Percentiles rank a stretch among this genome's conserved stretches.
Conservation (phyloP, 1,284 basidiomycete genomes). For the Coniophora puteana region DNA sequence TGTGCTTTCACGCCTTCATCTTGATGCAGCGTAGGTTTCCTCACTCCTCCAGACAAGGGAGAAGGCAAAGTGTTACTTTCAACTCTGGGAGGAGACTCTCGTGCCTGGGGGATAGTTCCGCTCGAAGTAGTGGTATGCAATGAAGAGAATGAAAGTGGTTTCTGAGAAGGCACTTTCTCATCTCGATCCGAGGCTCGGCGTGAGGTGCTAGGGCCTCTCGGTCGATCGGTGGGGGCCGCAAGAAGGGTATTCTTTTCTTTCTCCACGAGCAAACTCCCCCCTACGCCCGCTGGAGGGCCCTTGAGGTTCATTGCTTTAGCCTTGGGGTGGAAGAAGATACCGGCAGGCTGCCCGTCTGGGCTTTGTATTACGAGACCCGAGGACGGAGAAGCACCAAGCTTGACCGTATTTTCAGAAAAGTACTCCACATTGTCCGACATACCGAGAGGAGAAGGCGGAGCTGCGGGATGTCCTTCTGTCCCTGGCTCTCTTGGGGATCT, state of each 20-base stretch:
- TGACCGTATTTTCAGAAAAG: conserved; percentile 73
- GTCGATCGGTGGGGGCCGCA: conserved; percentile 22
- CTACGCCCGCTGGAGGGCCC: conserved; percentile 27
- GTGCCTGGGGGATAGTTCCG: conserved; percentile 15
- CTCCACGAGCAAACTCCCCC: conserved; percentile 36
- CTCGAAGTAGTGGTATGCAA: conserved; percentile 21
- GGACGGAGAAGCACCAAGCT: conserved; percentile 73
- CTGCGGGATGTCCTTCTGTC: conserved; percentile 29
- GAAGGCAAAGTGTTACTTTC: conserved; percentile 12
- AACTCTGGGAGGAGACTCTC: conserved; percentile 22
- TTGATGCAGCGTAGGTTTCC: conserved; percentile 26
- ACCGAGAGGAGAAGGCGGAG: conserved; percentile 70
- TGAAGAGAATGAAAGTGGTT: conserved; percentile 29
- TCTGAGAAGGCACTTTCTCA: conserved; percentile 21
- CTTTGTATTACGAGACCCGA: conserved; percentile 90
- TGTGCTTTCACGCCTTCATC: conserved; percentile 17
- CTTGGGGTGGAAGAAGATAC: conserved; percentile 92
- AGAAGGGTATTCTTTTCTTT: conserved; percentile 39
- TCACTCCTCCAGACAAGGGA: conserved; percentile 12
- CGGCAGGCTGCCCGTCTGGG: conserved; percentile 89
- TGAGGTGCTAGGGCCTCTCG: conserved; percentile 20
- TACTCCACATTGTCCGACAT: conserved; percentile 82
- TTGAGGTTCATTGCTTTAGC: conserved; percentile 33
- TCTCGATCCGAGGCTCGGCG: conserved; percentile 26
- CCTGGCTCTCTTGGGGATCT: conserved; percentile 47